A percentile compares a stretch with the other conserved stretches of the same genome.
Conservation (phyloP, 768 basidiomycete genomes). For the Exidia glandulosa region DNA sequence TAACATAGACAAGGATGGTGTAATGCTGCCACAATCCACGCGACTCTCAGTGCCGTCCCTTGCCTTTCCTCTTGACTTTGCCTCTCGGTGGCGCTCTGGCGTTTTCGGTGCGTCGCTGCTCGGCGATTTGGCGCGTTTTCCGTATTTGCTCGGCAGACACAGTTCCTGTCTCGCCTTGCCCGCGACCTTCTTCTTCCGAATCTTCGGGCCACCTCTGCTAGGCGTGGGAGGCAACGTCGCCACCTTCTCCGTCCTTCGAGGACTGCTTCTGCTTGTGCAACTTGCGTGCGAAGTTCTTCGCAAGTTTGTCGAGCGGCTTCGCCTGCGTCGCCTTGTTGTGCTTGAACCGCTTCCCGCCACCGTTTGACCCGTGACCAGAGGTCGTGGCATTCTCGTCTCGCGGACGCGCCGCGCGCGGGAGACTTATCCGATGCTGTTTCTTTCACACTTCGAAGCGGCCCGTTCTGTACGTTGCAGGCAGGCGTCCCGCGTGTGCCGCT, state of each 20-base stretch:
- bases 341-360: constrained; percentile 43
- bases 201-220: constrained; percentile 22
- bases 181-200: constrained; percentile 49
- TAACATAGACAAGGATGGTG: not conserved
- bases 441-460: constrained; percentile 97
- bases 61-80: constrained; percentile 12
- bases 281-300: constrained; percentile 67
- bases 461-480: constrained; percentile 87
- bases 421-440: constrained; percentile 52
- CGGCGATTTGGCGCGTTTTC: constrained; percentile 53
- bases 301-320: constrained; percentile 69
- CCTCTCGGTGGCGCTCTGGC: constrained; percentile 37
- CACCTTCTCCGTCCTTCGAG: constrained; percentile 29
- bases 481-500: constrained; percentile 77
- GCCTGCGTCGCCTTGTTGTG: constrained; percentile 54
- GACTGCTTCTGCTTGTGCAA: constrained; percentile 36
- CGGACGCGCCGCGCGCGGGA: constrained; percentile 85
- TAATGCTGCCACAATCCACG: not conserved
- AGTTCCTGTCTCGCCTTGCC: constrained; percentile 70
- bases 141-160: constrained; percentile 79
- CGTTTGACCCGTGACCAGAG: constrained; percentile 15
- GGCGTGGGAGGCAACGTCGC: constrained; percentile 11
- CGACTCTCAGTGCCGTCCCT: not conserved
- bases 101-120: constrained; percentile 66
- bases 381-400: constrained; percentile 46